phyloP scores from a whole-genome alignment of 805 yeast species.

The Starmerella gropengiesseri region DNA sequence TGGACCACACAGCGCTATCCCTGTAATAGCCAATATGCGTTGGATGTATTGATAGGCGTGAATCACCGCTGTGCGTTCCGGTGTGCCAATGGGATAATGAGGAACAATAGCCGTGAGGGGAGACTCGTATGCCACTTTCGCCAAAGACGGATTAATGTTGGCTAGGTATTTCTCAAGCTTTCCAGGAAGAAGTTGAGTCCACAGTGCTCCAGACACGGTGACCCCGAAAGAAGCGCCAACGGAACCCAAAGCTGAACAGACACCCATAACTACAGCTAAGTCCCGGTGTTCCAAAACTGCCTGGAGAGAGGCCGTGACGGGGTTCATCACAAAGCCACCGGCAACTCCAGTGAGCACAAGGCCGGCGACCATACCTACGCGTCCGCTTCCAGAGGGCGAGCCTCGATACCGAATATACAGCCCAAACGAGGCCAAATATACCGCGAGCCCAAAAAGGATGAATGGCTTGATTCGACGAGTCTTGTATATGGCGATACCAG shows the following conservation, averaged over 20 bases:
- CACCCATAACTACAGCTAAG: constrained; percentile 51
- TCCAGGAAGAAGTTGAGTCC: constrained; percentile 50
- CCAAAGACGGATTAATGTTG: constrained; percentile 30
- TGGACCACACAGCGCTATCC: constrained; percentile 43
- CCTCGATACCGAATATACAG: constrained; percentile 46
- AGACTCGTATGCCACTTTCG: constrained; percentile 39
- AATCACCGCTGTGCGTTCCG: constrained; percentile 49
- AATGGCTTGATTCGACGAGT: constrained; percentile 47
- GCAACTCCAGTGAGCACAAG: constrained; percentile 58
- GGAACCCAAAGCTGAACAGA: constrained; percentile 46
- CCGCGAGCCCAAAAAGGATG: constrained; percentile 45
- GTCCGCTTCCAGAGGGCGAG: constrained; percentile 33
- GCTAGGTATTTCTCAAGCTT: constrained; percentile 33
- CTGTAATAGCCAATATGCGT: constrained; percentile 45
- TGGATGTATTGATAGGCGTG: constrained; percentile 50
- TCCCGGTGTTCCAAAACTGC: constrained; percentile 49
- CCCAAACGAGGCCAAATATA: constrained; percentile 55
- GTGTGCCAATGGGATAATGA: constrained; percentile 48
- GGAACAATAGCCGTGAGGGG: constrained; percentile 41
- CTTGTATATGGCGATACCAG: constrained; percentile 43
- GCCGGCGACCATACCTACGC: constrained; percentile 52
- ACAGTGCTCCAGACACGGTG: constrained; percentile 56
- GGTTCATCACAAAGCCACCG: constrained; percentile 59
- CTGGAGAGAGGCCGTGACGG: constrained; percentile 50
- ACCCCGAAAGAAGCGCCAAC: constrained; percentile 56